Conservation (phyloP, 768 basidiomycete genomes). For the Leccinum truebloodii region DNA sequence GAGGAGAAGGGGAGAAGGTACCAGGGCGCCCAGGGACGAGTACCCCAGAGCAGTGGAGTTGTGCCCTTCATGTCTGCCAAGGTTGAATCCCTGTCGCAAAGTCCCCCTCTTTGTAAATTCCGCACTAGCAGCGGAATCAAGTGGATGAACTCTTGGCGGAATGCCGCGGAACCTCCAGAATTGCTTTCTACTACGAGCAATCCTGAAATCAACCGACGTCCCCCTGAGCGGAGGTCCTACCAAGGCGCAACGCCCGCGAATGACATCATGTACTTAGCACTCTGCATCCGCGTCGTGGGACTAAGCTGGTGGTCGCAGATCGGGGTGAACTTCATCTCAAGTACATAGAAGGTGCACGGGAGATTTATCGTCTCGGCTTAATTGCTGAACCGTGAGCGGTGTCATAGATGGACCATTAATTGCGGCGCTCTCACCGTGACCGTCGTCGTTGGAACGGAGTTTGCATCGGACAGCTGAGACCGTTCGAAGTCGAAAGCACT, state of each 20-base stretch:
- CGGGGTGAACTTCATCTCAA: background rate
- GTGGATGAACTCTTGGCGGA: background rate
- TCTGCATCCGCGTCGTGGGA: background rate
- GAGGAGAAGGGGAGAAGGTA: background rate
- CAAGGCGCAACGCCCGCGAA: constrained; percentile 24
- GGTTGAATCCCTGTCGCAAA: background rate
- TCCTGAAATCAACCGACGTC: background rate
- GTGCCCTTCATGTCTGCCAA: constrained; percentile 1
- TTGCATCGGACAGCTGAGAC: background rate
- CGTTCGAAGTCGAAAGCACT: background rate
- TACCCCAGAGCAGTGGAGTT: background rate
- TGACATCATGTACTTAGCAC: background rate
- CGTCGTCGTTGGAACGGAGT: constrained; percentile 9
- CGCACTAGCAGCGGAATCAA: constrained; percentile 3
- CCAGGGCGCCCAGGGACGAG: background rate
- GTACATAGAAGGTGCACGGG: background rate
- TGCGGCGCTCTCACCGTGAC: background rate
- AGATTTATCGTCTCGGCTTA: background rate
- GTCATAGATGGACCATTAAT: background rate
- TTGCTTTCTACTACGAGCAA: background rate
- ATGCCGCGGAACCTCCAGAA: background rate
- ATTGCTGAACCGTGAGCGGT: background rate
- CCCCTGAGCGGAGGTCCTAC: background rate
- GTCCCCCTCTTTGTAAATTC: background rate
- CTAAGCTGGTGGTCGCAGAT: background rate